These are phyloP conservation scores for Pseudocercospora pini-densiflorae DNA, from an alignment of 2,329 filamentous ascomycete genomes.

Conservation along the genomic window DNA sequence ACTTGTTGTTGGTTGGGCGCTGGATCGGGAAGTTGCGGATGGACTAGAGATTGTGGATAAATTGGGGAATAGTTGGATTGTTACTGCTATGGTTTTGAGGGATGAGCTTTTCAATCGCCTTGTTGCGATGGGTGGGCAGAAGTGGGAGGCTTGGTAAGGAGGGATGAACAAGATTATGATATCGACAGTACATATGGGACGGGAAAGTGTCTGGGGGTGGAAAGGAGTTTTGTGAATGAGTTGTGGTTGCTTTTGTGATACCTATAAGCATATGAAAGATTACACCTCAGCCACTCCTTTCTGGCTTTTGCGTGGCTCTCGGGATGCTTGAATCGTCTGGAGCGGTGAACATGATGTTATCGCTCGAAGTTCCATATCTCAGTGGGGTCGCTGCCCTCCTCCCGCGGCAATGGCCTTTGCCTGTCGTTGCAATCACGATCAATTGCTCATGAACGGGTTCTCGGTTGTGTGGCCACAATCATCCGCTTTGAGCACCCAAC, in stretches of 20 bases:
- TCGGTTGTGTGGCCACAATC: background rate
- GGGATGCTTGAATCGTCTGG: background rate
- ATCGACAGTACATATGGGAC: slow-evolving; percentile 17
- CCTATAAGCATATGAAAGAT: background rate
- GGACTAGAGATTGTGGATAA: slow-evolving; percentile 70
- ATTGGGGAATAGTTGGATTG: slow-evolving; percentile 58
- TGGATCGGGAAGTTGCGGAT: slow-evolving; percentile 74
- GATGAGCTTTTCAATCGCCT: slow-evolving; percentile 83
- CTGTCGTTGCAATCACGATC: too few species aligned
- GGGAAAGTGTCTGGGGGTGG: background rate
- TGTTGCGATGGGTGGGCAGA: slow-evolving; percentile 76
- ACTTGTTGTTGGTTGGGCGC: slow-evolving; percentile 78
- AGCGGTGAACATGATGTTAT: too few species aligned
- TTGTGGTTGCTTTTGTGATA: background rate
- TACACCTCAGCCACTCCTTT: background rate
- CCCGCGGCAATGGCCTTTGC: too few species aligned
- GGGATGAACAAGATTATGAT: slow-evolving; percentile 11
- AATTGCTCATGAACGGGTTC: too few species aligned
- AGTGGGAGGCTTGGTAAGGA: slow-evolving; percentile 76
- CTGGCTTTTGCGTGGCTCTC: background rate
- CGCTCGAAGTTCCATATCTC: too few species aligned
- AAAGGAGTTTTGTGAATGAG: background rate
- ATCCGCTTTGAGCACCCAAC: background rate
- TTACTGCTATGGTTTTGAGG: slow-evolving; percentile 73
- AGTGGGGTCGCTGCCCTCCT: background rate